These are phyloP conservation scores for Geotrichum bryndzae DNA, from an alignment of 1,139 yeast species.

Conservation along the genomic window DNA sequence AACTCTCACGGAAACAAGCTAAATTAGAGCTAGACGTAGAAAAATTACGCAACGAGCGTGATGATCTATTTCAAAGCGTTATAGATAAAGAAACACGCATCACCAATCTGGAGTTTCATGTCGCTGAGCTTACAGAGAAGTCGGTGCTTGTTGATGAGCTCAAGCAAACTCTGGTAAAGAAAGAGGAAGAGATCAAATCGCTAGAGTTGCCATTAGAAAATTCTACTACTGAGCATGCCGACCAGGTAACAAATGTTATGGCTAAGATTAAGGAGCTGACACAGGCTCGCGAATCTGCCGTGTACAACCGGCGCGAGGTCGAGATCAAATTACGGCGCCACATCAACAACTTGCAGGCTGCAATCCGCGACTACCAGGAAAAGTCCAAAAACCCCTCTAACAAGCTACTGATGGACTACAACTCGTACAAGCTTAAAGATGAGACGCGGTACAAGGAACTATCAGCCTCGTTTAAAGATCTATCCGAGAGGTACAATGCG, in stretches of 20 bases:
- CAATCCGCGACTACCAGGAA: constrained; percentile 19
- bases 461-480: constrained; percentile 24
- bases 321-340: constrained; percentile 18
- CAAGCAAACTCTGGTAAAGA: constrained; percentile 22
- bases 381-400: constrained; percentile 15
- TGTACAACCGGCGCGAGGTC: constrained; percentile 18
- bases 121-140: constrained; percentile 21
- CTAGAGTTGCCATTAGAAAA: constrained; percentile 13
- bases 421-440: constrained; percentile 20
- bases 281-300: constrained; percentile 16
- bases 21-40: constrained; percentile 22
- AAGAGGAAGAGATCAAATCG: constrained; percentile 22
- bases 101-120: constrained; percentile 24
- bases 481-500: constrained; percentile 22
- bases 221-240: constrained; percentile 5
- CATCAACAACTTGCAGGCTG: constrained; percentile 20
- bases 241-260: constrained; percentile 4
- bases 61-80: constrained; percentile 12
- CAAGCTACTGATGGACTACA: constrained; percentile 20
- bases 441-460: constrained; percentile 25
- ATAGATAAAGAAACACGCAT: constrained; percentile 20
- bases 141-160: constrained; percentile 19
- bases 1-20: constrained; percentile 19
- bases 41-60: constrained; percentile 23
- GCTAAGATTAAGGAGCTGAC: constrained; percentile 7